A percentile compares a stretch with the other conserved stretches of the same genome.
Evolutionary conservation across 2,329 filamentous ascomycete genomes (phyloP).

Genomic region (Sordariomycetes sp.): DNA sequence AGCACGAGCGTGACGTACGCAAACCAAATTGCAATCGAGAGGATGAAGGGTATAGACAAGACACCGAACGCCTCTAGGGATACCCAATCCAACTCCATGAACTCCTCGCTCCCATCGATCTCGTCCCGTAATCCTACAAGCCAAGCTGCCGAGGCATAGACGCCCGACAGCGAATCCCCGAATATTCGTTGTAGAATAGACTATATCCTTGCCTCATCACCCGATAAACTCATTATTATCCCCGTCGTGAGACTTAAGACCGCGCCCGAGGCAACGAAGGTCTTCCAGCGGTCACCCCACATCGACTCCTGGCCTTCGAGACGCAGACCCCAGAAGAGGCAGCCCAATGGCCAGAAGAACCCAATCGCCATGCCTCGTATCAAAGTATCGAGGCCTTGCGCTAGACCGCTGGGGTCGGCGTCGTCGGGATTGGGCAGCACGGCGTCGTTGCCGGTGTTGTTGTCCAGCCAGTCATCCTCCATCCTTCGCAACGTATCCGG

Average conservation of each 20-base stretch:
- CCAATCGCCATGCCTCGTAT: slow-evolving; percentile 83
- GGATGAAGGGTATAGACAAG: too few relatives aligned
- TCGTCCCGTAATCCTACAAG: too few relatives aligned
- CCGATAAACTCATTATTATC: slow-evolving; percentile 43
- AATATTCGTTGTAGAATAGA: too few relatives aligned
- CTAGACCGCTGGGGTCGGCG: slow-evolving; percentile 40
- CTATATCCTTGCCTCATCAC: too few relatives aligned
- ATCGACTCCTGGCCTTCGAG: slow-evolving; percentile 88
- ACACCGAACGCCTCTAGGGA: too few relatives aligned
- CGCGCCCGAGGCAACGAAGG: slow-evolving; percentile 81
- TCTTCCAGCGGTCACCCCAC: slow-evolving; percentile 73
- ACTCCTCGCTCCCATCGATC: too few relatives aligned
- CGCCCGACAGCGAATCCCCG: too few relatives aligned
- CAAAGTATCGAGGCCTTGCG: slow-evolving; percentile 66
- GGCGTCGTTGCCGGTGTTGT: slow-evolving; percentile 30
- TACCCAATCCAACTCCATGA: too few relatives aligned
- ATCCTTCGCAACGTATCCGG: slow-evolving; percentile 65
- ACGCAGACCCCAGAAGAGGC: slow-evolving; percentile 73
- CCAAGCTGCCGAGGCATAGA: too few relatives aligned
- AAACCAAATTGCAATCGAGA: too few relatives aligned
- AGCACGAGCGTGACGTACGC: too few relatives aligned
- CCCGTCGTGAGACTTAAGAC: slow-evolving; percentile 72
- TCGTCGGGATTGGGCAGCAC: slow-evolving; percentile 23
- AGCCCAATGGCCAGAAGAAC: slow-evolving; percentile 90
- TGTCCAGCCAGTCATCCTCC: slow-evolving; percentile 89